Evolutionary conservation across 1,139 yeast genomes (phyloP), one percentile per base, ranked within the genome.

Genomic region (Citeromyces hawaiiensis): DNA sequence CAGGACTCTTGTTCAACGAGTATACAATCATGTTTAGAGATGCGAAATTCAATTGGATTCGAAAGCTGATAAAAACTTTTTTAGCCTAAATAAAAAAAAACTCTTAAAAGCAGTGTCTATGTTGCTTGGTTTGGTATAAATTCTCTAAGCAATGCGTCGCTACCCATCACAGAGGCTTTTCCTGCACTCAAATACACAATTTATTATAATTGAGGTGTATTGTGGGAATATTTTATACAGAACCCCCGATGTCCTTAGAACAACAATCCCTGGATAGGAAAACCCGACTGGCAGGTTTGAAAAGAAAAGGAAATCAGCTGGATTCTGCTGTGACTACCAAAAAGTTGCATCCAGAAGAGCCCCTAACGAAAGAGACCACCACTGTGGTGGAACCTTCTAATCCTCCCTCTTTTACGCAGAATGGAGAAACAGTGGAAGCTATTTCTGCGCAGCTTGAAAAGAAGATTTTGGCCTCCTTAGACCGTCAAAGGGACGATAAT

Each of bases 201-300:
- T n/a, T n/a, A n/a, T n/a, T n/a, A n/a, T n/a, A n/a, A n/a, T n/a
- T n/a, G 21, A 23, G 27, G 27, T 23, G 27, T 23, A 9, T 23
- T 7, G 27, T 6, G 5, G 21, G 4, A 19, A 4, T 19, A 19
- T 19, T 29, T 14, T n/a, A 4, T 29, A 29, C 13, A n/a, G n/a
- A n/a, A 5, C 32, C 4, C 17, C 3, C 8, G 8, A 30, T 58
- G 42, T 55, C 64, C 13, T 44, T 64, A 32, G 62, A 62, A 38
- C 49, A 55, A n/a, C 67, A 62, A 42, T 57, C 66, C 2, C 51
- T 48, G 7, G 62, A 55, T 23, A 52, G 72, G 43, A 64, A 59
- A 43, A 59, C 56, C 31, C 49, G 65, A 35, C 50, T 66, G 7
- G 61, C 61, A 2, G 58, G 55, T 30, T 52, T 66, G 23, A 53